Base-by-base conservation (phyloP, 2,329 filamentous ascomycete species). In the Colletotrichum sp. region DNA sequence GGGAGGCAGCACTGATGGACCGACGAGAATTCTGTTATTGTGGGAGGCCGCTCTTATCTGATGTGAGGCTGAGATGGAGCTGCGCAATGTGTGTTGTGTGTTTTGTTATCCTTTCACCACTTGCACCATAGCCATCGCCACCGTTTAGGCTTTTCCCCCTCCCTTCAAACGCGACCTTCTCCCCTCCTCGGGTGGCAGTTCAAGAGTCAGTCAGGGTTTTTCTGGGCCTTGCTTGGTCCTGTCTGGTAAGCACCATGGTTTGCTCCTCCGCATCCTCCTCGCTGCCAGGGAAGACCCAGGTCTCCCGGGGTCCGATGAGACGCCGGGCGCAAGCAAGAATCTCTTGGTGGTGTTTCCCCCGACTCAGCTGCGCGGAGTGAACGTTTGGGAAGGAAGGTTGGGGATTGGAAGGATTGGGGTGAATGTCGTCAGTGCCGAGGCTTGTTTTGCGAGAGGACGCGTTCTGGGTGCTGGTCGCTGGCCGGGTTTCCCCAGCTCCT, bases 81-180 rank as follows among this genome's bases (percentile, higher is more conserved):
- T 38, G 30, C 32, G 8, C 21, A 18, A 30, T 67, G n/a, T 21
- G 28, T 13, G 55, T 30, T 32, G 34, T 28, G 32, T 32, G 65
- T 67, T 38, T 52, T 43, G 66, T 32, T 60, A 32, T 18, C 52
- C 52, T 60, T 48, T 48, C 24, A n/a, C n/a, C 16, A 38, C 68
- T 63, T 60, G 52, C 68, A 52, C 43, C 10, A 52, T 64, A 65
- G 30, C 26, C 73, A 58, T 72, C 58, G 43, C 70, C 64, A 73
- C 71, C 58, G 73, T 69, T 76, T 69, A 69, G 71, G 63, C 74
- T 76, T 76, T 69, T 57, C 65, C 58, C 43, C 69, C 67, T 65
- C 55, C 58, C 57, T 52, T 72, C 73, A 75, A 72, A 68, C 63
- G 58, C 64, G 73, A 55, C 28, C 21, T 58, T 58, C 30, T 71